Percentiles rank a stretch among this genome's conserved stretches.
phyloP scores from a whole-genome alignment of 495 filamentous ascomycete species.

The Aspergillus cavernicola region DNA sequence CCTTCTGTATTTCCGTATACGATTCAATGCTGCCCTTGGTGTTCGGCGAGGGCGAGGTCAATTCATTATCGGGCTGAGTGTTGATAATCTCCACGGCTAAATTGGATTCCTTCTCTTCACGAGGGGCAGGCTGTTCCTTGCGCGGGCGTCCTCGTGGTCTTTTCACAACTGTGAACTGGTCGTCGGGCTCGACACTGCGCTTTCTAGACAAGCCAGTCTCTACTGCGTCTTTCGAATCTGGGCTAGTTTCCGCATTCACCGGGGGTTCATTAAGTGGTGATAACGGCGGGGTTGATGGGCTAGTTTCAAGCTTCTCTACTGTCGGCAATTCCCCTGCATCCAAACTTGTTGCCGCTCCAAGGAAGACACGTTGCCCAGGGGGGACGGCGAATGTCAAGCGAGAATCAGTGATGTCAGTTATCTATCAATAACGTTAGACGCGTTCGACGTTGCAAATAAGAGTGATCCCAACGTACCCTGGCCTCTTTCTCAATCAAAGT shows the following conservation, averaged over 20 bases:
- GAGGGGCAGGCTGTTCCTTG: background rate
- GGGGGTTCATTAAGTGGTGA: background rate
- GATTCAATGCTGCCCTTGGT: background rate
- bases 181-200: constrained; percentile 13
- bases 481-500: constrained; percentile 49
- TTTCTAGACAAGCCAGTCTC: constrained; percentile 11
- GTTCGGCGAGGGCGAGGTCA: background rate
- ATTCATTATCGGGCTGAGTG: background rate
- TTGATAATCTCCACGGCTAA: background rate
- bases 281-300: background rate
- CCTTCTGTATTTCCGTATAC: background rate
- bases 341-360: constrained; percentile 9
- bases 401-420: constrained; percentile 32
- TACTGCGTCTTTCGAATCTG: background rate
- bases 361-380: constrained; percentile 40
- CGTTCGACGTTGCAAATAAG: background rate
- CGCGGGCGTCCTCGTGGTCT: constrained; percentile 2
- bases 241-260: background rate
- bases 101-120: background rate
- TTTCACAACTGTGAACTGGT: constrained; percentile 1
- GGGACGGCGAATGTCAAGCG: constrained; percentile 44
- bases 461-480: constrained; percentile 31
- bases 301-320: background rate
- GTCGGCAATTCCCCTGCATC: constrained; percentile 3
- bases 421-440: constrained; percentile 22